Evolutionary conservation across 1,284 basidiomycete species (phyloP), one percentile per base, ranked within the genome.

Genomic region (Caloboletus inedulis): DNA sequence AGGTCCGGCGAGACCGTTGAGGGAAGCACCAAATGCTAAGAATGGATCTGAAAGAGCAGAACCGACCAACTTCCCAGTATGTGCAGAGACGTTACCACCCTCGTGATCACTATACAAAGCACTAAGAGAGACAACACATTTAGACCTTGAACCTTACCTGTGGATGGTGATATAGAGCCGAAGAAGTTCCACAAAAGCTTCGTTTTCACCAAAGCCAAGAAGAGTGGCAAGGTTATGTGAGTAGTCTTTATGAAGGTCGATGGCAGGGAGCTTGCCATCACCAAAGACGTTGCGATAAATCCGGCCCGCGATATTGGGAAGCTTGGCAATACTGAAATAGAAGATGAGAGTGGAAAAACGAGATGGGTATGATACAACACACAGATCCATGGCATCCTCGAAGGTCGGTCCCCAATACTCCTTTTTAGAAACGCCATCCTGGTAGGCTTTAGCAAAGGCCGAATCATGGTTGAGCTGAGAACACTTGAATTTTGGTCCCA

Each of bases 31-130:
- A 72, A 94, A 98, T 13, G 96, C 84, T 43, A 98, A 84, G 93
- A 96, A 98, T 61, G 96, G 96, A 74, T 99, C 96, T 7, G 95
- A 96, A 56, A 98, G 88, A 51, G 96, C 96, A 54, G 95, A 98
- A 56, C 95, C 96, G 69, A 98, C 96, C 47, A 99, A 81, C 79
- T 98, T 94, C 60, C 91, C 91, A 51, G 91, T 91, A 78, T 94
- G 92, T n/a, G 92, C 91, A 53, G 96, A 98, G 59, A 99, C 96
- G 69, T 98, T 98, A 49, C 96, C 96, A 71, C 96, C 96, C 75
- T 98, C 95, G 76, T 98, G 95, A 73, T 98, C 95, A 69, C 91
- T 91, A 51, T 33, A 34, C 4, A 23, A 23, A 33, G 12, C 2
- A 29, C 39, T 45, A 18, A 59, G 40, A 52, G 55, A 33, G 21